Evolutionary conservation across 345 rosid genomes (phyloP).

Genomic region (Rhodamnia argentea): DNA sequence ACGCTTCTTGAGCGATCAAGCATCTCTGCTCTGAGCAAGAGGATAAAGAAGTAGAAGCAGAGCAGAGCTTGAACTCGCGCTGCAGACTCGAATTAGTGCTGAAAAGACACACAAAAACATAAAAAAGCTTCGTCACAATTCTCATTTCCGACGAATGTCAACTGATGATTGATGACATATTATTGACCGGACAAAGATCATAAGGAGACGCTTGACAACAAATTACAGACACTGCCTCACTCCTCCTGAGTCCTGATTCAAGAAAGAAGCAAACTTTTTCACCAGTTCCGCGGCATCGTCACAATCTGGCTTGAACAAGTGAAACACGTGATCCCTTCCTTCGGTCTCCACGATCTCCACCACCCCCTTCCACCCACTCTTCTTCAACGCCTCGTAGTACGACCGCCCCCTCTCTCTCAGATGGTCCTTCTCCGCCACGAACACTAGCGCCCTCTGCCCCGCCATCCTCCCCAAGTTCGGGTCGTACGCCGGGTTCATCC

Average conservation of each 20-base stretch:
- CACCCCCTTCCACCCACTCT: not conserved
- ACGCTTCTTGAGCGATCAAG: not conserved
- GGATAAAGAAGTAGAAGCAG: not conserved
- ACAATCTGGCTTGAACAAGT: not conserved
- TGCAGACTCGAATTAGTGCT: not conserved
- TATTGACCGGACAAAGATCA: not conserved
- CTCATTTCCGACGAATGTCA: not conserved
- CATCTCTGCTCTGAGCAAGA: not conserved
- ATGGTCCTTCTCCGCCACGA: slow-evolving; percentile 20
- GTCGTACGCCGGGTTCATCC: not conserved
- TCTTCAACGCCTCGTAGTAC: slow-evolving; percentile 1
- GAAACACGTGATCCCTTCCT: not conserved
- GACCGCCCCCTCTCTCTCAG: slow-evolving; percentile 4
- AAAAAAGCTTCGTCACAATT: not conserved
- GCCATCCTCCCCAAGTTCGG: not conserved
- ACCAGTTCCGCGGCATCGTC: not conserved
- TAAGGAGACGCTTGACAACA: not conserved
- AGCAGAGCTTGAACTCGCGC: not conserved
- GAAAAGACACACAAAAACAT: not conserved
- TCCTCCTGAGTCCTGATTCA: not conserved
- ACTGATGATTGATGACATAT: not conserved
- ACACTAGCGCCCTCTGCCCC: slow-evolving; percentile 16
- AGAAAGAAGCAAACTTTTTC: not conserved
- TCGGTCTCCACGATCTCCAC: not conserved
- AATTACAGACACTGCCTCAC: not conserved